A percentile compares a stretch with the other conserved stretches of the same genome.
Evolutionary conservation across 345 rosid genomes (phyloP).

Genomic region (Heritiera littoralis): DNA sequence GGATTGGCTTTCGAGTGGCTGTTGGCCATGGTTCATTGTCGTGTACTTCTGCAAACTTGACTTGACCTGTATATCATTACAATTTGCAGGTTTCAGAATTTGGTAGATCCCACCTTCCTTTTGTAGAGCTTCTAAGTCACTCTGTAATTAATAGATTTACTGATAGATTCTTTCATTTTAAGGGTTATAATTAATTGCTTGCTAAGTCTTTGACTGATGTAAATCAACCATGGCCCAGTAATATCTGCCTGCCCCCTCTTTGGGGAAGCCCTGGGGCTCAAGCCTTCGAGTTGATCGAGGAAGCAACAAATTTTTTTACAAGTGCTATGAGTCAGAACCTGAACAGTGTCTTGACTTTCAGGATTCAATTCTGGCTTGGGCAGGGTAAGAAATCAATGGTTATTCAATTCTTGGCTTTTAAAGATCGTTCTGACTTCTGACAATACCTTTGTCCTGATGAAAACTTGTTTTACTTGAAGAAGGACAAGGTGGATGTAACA

Average conservation of each 20-base stretch:
- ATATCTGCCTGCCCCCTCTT: constrained; percentile 39
- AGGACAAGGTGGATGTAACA: not conserved
- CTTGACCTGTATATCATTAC: constrained; percentile 6
- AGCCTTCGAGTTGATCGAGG: constrained; percentile 21
- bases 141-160: constrained; percentile 34
- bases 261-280: constrained; percentile 27
- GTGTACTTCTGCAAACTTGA: not conserved
- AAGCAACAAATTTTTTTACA: not conserved
- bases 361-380: not conserved
- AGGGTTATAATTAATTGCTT: constrained; percentile 12
- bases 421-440: constrained; percentile 2
- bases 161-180: constrained; percentile 19
- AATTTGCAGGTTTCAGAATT: constrained; percentile 21
- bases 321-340: not conserved
- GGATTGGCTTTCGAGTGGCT: constrained; percentile 40
- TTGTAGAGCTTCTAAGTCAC: constrained; percentile 48
- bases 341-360: constrained; percentile 2
- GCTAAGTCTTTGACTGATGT: constrained; percentile 27
- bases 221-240: constrained; percentile 37
- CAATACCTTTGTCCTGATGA: not conserved
- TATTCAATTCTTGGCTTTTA: not conserved
- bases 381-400: not conserved
- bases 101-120: constrained; percentile 31
- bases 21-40: constrained; percentile 37
- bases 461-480: not conserved